phyloP scores from a whole-genome alignment of 2,329 filamentous ascomycete genomes.

The Aspergillus quadricinctus region DNA sequence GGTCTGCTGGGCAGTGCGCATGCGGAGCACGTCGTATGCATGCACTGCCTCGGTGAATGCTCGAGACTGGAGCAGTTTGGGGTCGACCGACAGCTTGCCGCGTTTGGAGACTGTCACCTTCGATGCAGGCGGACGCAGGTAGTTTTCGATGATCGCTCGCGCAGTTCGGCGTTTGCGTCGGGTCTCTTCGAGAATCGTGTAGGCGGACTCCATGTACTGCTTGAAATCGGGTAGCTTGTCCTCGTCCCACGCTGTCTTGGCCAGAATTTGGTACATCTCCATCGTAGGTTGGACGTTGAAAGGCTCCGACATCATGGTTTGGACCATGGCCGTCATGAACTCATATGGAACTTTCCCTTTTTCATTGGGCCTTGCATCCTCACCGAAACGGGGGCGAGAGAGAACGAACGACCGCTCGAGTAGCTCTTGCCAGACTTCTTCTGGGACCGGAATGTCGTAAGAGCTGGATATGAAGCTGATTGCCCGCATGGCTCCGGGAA shows the following conservation, averaged over 20 bases:
- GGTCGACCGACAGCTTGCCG: conserved; percentile 1
- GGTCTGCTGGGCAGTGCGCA: conserved; percentile 27
- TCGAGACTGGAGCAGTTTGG: conserved; percentile 17
- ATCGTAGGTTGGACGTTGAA: conserved; percentile 56
- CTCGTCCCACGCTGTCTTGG: conserved; percentile 24
- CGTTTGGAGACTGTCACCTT: not conserved
- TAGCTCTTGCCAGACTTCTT: conserved; percentile 60
- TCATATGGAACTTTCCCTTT: conserved; percentile 35
- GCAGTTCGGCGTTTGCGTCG: conserved; percentile 24
- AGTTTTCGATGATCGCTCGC: conserved; percentile 20
- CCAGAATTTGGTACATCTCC: conserved; percentile 46
- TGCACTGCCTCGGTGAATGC: conserved; percentile 28
- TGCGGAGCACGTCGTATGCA: conserved; percentile 29
- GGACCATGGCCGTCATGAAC: conserved; percentile 53
- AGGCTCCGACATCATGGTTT: conserved; percentile 56
- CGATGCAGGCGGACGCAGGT: conserved; percentile 13
- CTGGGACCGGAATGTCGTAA: conserved; percentile 56
- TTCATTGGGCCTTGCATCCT: conserved; percentile 20
- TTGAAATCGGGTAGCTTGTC: conserved; percentile 19
- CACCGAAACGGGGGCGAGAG: conserved; percentile 38
- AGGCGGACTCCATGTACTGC: conserved; percentile 26
- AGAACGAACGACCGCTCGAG: conserved; percentile 64
- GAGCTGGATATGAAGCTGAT: conserved; percentile 59
- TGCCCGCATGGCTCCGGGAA: conserved; percentile 55
- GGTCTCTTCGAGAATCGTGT: conserved; percentile 26